Percentiles rank a stretch among this genome's conserved stretches.
Conservation (phyloP, 2,329 filamentous ascomycete genomes). For the Pestalotiopsis sp. region DNA sequence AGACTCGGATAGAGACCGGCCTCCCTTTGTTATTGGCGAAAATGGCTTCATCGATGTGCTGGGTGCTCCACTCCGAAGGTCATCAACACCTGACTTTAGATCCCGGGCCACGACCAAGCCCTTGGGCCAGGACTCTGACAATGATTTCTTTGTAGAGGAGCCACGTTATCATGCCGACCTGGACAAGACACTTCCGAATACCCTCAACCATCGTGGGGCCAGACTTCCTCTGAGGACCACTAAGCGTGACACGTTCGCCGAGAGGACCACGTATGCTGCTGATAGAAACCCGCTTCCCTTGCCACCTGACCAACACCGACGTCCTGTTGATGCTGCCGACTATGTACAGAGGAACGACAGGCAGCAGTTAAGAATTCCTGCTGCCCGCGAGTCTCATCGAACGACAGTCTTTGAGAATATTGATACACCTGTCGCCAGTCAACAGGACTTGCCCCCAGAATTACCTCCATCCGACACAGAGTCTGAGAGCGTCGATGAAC, state of each 20-base stretch:
- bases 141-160: conserved; percentile 9
- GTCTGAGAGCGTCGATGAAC: conserved; percentile 23
- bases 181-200: conserved; percentile 12
- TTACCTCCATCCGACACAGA: conserved; percentile 21
- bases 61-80: conserved; percentile 26
- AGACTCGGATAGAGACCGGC: conserved; percentile 19
- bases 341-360: conserved; percentile 20
- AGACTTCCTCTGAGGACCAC: conserved; percentile 12
- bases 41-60: conserved; percentile 30
- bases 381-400: conserved; percentile 22
- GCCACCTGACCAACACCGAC: conserved; percentile 23
- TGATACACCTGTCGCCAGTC: conserved; percentile 28
- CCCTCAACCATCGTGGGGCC: conserved; percentile 10
- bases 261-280: conserved; percentile 9
- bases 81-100: conserved; percentile 32
- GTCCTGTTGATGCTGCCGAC: conserved; percentile 21
- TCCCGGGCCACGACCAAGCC: background rate
- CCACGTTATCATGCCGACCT: conserved; percentile 9
- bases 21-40: conserved; percentile 27
- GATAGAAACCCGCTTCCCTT: conserved; percentile 9
- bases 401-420: conserved; percentile 32
- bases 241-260: conserved; percentile 8
- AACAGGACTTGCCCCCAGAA: conserved; percentile 7
- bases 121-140: conserved; percentile 7
- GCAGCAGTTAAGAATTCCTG: conserved; percentile 20